A percentile compares a stretch with the other conserved stretches of the same genome.
Evolutionary conservation across 768 basidiomycete genomes (phyloP).

Genomic region (Trametes sanguinea): DNA sequence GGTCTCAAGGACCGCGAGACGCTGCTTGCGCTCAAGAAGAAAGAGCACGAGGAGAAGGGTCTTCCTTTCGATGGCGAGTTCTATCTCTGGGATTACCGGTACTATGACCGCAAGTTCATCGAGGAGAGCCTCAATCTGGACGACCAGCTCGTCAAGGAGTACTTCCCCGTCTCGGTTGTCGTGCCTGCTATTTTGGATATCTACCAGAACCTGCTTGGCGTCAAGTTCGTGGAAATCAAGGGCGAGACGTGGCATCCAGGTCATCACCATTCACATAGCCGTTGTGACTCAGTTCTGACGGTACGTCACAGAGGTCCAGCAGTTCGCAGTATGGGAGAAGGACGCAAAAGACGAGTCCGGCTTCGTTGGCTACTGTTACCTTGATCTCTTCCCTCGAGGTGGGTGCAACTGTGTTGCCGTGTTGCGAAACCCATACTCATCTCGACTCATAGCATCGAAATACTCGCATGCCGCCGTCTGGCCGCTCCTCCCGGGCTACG

Average conservation of each 20-base stretch:
- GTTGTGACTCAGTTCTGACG: not conserved
- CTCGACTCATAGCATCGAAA: slow-evolving; percentile 53
- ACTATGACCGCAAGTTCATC: slow-evolving; percentile 65
- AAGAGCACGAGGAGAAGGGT: slow-evolving; percentile 63
- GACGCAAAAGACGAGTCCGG: slow-evolving; percentile 67
- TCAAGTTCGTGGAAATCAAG: slow-evolving; percentile 59
- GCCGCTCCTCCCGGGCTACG: slow-evolving; percentile 70
- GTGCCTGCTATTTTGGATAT: slow-evolving; percentile 81
- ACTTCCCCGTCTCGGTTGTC: slow-evolving; percentile 84
- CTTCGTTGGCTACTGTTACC: slow-evolving; percentile 85
- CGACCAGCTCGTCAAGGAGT: slow-evolving; percentile 80
- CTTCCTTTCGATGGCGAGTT: slow-evolving; percentile 71
- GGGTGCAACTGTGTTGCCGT: slow-evolving; percentile 25
- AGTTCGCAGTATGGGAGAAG: slow-evolving; percentile 84
- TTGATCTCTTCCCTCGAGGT: slow-evolving; percentile 87
- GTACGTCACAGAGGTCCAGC: slow-evolving; percentile 63
- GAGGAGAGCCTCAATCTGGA: slow-evolving; percentile 72
- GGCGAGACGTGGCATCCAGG: slow-evolving; percentile 82
- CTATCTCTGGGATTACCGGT: slow-evolving; percentile 85
- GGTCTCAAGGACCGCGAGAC: slow-evolving; percentile 64
- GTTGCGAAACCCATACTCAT: not conserved
- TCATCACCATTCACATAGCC: slow-evolving; percentile 26
- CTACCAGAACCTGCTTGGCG: slow-evolving; percentile 80
- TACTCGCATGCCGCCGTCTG: slow-evolving; percentile 90
- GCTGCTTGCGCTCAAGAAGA: slow-evolving; percentile 73